phyloP scores from a whole-genome alignment of 148 eudicot species.

The Rhododendron ovatum region DNA sequence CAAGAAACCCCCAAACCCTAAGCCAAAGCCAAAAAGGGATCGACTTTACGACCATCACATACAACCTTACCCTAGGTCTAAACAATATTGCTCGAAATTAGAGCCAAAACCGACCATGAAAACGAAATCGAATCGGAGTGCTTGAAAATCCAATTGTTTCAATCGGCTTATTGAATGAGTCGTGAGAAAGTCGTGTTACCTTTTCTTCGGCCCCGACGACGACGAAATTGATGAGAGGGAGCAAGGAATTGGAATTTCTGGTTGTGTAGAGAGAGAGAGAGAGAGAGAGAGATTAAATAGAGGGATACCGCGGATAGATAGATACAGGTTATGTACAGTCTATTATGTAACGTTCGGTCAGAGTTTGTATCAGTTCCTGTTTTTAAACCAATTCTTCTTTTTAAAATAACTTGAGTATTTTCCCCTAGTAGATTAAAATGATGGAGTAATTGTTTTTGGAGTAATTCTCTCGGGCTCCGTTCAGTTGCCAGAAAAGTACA shows the following conservation, averaged over 20 bases:
- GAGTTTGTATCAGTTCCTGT: not conserved
- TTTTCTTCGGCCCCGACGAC: not conserved
- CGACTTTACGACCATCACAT: not conserved
- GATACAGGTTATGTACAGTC: not conserved
- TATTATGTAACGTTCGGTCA: not conserved
- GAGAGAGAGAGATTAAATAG: not conserved
- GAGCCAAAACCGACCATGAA: not conserved
- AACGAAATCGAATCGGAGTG: not conserved
- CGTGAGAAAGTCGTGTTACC: not conserved
- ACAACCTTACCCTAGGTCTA: not conserved
- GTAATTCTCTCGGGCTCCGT: too few species aligned
- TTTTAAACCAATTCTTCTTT: not conserved
- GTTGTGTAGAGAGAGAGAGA: not conserved
- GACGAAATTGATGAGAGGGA: constrained; percentile 3
- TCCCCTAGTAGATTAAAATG: not conserved
- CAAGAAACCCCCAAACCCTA: not conserved
- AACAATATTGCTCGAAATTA: not conserved
- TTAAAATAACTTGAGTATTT: not conserved
- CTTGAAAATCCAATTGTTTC: not conserved
- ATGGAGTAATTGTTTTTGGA: too few species aligned
- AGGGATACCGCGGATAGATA: not conserved
- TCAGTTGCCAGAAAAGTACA: too few species aligned
- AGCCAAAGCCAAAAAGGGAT: not conserved
- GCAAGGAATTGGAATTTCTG: not conserved
- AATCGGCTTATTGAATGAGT: constrained; percentile 2